Percentiles rank a stretch among this genome's conserved stretches.
phyloP scores from a whole-genome alignment of 225 moss, liverwort and hornwort genomes.

The Marchantia polymorpha region DNA sequence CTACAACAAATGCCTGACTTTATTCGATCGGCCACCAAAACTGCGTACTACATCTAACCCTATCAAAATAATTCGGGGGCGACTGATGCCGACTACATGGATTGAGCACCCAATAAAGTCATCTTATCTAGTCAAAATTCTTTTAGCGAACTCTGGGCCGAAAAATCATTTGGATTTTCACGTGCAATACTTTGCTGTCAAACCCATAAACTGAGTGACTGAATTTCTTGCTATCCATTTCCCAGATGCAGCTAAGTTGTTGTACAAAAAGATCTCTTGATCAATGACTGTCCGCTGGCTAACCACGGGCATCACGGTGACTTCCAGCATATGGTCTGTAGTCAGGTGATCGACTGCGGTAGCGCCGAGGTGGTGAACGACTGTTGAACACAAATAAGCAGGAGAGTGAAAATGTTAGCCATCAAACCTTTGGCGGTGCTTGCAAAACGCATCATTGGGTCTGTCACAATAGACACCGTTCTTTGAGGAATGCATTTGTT shows the following conservation, averaged over 20 bases:
- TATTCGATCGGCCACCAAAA: no score
- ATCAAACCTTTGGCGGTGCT: no score
- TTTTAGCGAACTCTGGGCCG: neutral
- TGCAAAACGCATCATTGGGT: neutral
- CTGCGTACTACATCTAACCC: neutral
- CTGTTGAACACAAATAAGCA: slow-evolving; percentile 32
- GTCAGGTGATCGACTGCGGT: slow-evolving; percentile 95
- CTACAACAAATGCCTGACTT: no score
- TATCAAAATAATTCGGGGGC: neutral
- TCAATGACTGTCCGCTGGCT: neutral
- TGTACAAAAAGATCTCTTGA: neutral
- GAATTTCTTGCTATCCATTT: neutral
- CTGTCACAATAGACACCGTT: neutral
- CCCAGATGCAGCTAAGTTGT: neutral
- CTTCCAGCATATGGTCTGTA: slow-evolving; percentile 93
- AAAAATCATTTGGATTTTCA: neutral
- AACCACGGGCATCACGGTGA: slow-evolving; percentile 38
- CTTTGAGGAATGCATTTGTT: neutral
- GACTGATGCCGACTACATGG: neutral
- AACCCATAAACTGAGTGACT: neutral
- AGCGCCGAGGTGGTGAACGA: slow-evolving; percentile 68
- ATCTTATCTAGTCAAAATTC: neutral
- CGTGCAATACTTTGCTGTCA: no score
- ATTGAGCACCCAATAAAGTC: neutral
- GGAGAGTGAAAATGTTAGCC: neutral